Percentiles rank a stretch among this genome's conserved stretches.
These are phyloP conservation scores for Globisporangium iwayamae DNA, from an alignment of 352 stramenopile species.

Conservation along the genomic window DNA sequence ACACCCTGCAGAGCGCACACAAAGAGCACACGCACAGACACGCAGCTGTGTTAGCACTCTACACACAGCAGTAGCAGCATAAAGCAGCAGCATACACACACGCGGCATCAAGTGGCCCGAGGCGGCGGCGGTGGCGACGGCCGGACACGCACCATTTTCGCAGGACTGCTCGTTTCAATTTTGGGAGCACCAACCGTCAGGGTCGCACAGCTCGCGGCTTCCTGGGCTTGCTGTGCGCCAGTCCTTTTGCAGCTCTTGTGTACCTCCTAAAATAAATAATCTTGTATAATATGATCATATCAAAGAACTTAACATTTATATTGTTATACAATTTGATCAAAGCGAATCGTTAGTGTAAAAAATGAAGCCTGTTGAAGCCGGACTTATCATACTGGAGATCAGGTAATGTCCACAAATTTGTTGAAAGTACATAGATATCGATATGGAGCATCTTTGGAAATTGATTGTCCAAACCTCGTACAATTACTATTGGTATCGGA, in stretches of 20 bases:
- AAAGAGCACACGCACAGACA: neutral
- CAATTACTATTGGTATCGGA: neutral
- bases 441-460: too few relatives aligned
- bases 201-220: neutral
- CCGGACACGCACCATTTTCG: slow-evolving; percentile 18
- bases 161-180: slow-evolving; percentile 20
- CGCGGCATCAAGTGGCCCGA: neutral
- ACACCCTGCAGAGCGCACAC: slow-evolving; percentile 26
- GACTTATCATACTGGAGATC: too few relatives aligned
- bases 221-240: neutral
- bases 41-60: neutral
- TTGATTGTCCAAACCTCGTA: neutral
- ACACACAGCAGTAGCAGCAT: neutral
- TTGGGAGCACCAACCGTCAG: slow-evolving; percentile 18
- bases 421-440: too few relatives aligned
- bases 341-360: too few relatives aligned
- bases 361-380: too few relatives aligned
- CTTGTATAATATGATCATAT: too few relatives aligned
- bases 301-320: too few relatives aligned
- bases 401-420: too few relatives aligned
- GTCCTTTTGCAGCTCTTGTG: slow-evolving; percentile 5
- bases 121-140: neutral
- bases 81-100: neutral
- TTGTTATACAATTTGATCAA: too few relatives aligned
- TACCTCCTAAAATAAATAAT: too few relatives aligned